These are phyloP conservation scores for Cadophora sp. DNA, from an alignment of 2,329 filamentous ascomycete genomes.

Conservation along the genomic window DNA sequence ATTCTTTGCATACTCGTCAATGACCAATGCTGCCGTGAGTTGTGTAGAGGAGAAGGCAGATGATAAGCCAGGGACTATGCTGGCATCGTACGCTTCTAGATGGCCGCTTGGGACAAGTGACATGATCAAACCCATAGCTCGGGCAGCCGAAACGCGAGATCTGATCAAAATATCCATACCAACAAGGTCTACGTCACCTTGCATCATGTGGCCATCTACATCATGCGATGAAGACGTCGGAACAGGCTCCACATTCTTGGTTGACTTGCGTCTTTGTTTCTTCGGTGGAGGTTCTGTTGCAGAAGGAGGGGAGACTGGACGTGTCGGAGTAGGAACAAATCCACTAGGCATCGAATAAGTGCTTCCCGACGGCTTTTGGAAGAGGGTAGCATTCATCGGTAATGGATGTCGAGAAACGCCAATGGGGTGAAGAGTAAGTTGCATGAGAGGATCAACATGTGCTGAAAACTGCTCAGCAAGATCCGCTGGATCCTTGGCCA, in stretches of 20 bases:
- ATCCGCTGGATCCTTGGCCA: conserved; percentile 66
- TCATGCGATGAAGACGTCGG: conserved; percentile 80
- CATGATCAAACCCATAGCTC: conserved; percentile 86
- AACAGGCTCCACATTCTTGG: conserved; percentile 76
- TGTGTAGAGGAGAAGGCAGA: conserved; percentile 87
- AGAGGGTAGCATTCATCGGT: conserved; percentile 87
- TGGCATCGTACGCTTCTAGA: conserved; percentile 68
- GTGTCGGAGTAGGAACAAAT: conserved; percentile 52
- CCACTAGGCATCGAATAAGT: conserved; percentile 68
- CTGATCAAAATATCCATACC: conserved; percentile 87
- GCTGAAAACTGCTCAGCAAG: conserved; percentile 75
- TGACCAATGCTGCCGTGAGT: conserved; percentile 79
- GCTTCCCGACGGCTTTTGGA: conserved; percentile 91
- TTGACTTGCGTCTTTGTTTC: conserved; percentile 82
- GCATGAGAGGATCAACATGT: conserved; percentile 82
- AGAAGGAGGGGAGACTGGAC: conserved; percentile 50
- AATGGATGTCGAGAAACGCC: conserved; percentile 90
- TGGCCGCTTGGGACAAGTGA: conserved; percentile 71
- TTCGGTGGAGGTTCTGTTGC: conserved; percentile 66
- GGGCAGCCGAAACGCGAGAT: conserved; percentile 86
- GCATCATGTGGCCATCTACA: conserved; percentile 97
- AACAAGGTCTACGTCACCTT: conserved; percentile 93
- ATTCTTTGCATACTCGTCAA: conserved; percentile 85
- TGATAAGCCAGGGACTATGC: conserved; percentile 69
- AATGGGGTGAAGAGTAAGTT: conserved; percentile 87